phyloP scores from a whole-genome alignment of 306 rosid species.

The Parietaria judaica region DNA sequence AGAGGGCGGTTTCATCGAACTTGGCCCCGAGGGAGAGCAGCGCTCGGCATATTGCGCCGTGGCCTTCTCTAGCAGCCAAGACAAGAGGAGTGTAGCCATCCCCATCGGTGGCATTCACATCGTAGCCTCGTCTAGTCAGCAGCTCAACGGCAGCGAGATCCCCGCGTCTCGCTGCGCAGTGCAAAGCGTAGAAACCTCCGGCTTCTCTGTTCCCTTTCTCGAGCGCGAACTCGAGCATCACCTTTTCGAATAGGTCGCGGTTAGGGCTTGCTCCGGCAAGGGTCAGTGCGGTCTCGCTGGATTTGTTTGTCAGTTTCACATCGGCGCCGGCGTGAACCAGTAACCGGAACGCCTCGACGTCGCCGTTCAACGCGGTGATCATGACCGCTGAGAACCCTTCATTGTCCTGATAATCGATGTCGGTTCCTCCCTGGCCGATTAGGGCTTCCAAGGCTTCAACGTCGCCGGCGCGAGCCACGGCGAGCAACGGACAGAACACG shows the following conservation, averaged over 20 bases:
- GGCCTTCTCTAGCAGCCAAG: constrained; percentile 89
- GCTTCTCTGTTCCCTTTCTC: constrained; percentile 64
- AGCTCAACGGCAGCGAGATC: constrained; percentile 63
- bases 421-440: constrained; percentile 41
- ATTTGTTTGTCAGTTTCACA: constrained; percentile 58
- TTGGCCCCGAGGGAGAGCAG: constrained; percentile 62
- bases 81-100: constrained; percentile 85
- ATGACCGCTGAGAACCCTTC: constrained; percentile 70
- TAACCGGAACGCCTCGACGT: constrained; percentile 63
- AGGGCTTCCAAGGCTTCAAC: constrained; percentile 58
- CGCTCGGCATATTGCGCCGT: constrained; percentile 51
- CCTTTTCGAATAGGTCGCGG: constrained; percentile 66
- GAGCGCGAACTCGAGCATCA: constrained; percentile 78
- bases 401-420: constrained; percentile 66
- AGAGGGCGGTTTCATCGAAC: constrained; percentile 58
- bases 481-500: constrained; percentile 50
- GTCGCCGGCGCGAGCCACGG: constrained; percentile 66
- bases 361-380: constrained; percentile 66
- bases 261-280: constrained; percentile 47
- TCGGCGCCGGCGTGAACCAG: constrained; percentile 87
- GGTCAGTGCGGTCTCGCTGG: constrained; percentile 66
- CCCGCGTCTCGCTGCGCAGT: constrained; percentile 82
- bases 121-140: constrained; percentile 67
- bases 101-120: constrained; percentile 64
- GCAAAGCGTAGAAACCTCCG: constrained; percentile 79